These are phyloP conservation scores for Cyberlindnera xishuangbannaensis DNA, from an alignment of 805 yeast species.

Conservation along the genomic window DNA sequence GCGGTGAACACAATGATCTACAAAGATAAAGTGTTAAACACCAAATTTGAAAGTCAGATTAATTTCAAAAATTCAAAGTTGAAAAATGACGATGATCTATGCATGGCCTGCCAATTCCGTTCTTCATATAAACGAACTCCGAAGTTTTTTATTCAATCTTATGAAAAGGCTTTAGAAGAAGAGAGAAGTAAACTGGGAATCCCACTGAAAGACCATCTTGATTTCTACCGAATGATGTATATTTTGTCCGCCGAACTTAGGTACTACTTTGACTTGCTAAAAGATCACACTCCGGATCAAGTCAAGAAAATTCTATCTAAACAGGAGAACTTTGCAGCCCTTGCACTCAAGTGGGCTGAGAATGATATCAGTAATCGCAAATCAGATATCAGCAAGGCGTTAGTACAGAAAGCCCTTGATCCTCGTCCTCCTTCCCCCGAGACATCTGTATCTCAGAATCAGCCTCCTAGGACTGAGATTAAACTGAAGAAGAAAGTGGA, in stretches of 20 bases:
- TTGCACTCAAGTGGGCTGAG: background rate
- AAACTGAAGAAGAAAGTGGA: no score
- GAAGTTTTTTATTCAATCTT: slow-evolving; percentile 1
- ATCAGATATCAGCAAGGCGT: no score
- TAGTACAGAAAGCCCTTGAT: no score
- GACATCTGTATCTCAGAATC: no score
- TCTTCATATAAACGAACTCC: background rate
- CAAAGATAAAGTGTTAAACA: background rate
- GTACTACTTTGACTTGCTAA: background rate
- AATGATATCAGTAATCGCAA: background rate
- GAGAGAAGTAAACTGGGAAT: background rate
- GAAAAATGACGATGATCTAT: background rate
- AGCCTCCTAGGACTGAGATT: no score
- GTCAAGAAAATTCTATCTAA: background rate
- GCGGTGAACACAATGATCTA: background rate
- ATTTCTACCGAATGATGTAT: slow-evolving; percentile 1
- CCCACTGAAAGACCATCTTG: background rate
- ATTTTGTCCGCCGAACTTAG: background rate
- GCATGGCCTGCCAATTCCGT: slow-evolving; percentile 4
- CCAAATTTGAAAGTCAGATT: background rate
- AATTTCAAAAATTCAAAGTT: background rate
- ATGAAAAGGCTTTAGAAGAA: slow-evolving; percentile 1
- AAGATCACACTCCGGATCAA: background rate
- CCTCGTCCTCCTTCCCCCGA: no score
- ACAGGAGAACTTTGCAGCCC: background rate